Evolutionary conservation across 139 green algal species (phyloP), one percentile per base, ranked within the genome.

Genomic region (Spirogloea muscicola): DNA sequence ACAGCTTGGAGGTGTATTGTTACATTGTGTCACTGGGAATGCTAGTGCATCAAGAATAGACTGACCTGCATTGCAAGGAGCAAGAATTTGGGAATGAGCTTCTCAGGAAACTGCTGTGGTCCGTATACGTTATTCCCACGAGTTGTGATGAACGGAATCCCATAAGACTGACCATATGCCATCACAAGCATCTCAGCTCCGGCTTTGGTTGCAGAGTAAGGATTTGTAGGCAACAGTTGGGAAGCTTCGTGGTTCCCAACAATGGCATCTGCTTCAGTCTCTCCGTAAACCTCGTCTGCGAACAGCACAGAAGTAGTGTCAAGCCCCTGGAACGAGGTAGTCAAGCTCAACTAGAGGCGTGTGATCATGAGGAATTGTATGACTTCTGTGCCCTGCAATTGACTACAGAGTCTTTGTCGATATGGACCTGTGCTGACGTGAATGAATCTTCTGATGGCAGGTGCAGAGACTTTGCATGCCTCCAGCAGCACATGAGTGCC

Each of bases 51-150:
- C n/a, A n/a, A n/a, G n/a, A n/a, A n/a, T n/a, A n/a, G n/a, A n/a
- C n/a, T n/a, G n/a, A n/a, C n/a, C n/a, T 74, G 41, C 58, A 62
- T 66, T 36, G 82, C 78, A 21, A 87, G 58, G 39, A 82, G 67
- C 29, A 84, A 70, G 74, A 87, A 84, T 62, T 89, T 89, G 33
- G 83, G 80, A 55, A 88, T 82, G 6, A 85, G 49, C 51, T 89
- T 88, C 66, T 89, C 84, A 3, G 84, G 84, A 41, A 95, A 96
- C 81, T 98, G 93, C 66, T 93, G 84, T 1, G 95, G 94, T 0
- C 95, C 95, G 63, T 98, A 99, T 34, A 99, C 95, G 82, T 99
- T 99, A 88, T 98, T 98, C 36, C 92, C 92, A 25, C 95, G 88
- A 0, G 95, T 97, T 68, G 94, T 96, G 78, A 99, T 95, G 71